phyloP scores from a whole-genome alignment of 257 asterid species.

The Nicotiana knightiana region DNA sequence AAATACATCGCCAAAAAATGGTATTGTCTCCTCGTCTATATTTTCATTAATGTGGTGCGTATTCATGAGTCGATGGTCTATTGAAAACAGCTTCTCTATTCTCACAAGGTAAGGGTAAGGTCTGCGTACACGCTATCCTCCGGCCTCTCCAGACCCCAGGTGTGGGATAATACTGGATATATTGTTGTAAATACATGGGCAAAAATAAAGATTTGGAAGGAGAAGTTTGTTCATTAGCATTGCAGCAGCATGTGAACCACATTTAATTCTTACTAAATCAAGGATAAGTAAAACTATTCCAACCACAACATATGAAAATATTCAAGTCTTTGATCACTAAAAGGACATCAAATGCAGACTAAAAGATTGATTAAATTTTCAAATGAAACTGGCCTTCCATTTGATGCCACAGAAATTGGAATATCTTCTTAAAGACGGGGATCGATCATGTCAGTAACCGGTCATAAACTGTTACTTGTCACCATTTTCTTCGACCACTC shows the following conservation, averaged over 20 bases:
- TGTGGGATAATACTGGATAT: no score
- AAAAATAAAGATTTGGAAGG: background rate
- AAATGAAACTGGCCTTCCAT: background rate
- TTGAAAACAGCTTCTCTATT: no score
- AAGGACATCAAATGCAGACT: background rate
- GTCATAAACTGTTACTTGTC: constrained; percentile 5
- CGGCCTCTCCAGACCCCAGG: no score
- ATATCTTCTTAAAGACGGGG: background rate
- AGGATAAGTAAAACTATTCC: background rate
- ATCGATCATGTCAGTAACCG: background rate
- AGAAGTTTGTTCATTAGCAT: background rate
- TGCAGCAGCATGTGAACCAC: background rate
- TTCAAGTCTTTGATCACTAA: background rate
- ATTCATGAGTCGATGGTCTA: no score
- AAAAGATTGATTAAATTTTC: background rate
- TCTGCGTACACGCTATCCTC: no score
- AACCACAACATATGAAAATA: background rate
- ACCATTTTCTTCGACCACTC: constrained; percentile 35
- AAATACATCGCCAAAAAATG: background rate
- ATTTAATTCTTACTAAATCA: background rate
- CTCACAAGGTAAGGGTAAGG: no score
- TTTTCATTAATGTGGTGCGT: no score
- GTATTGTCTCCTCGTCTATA: no score
- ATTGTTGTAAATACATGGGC: background rate
- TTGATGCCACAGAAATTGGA: background rate